Evolutionary conservation across 140 eudicot species (phyloP).

Genomic region (Anethum foeniculum): DNA sequence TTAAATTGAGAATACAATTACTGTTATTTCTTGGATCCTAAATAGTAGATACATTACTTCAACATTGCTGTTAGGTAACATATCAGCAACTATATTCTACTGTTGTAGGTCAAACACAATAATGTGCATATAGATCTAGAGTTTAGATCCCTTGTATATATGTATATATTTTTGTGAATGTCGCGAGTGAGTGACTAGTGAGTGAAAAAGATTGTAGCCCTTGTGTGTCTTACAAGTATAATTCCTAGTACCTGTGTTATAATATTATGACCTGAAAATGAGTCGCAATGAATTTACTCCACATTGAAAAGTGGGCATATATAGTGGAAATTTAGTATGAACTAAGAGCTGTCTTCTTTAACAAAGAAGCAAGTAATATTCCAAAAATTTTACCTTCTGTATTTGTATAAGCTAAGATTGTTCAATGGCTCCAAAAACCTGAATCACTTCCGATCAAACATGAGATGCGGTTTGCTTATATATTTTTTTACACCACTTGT

Average conservation of each 20-base stretch:
- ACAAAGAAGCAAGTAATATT: not conserved
- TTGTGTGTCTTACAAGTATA: not conserved
- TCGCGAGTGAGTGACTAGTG: not conserved
- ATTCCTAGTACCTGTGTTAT: not conserved
- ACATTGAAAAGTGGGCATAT: not conserved
- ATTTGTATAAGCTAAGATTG: not conserved
- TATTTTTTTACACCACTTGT: not conserved
- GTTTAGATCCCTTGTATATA: not conserved
- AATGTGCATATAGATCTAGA: not conserved
- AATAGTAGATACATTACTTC: not conserved
- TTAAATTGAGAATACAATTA: not conserved
- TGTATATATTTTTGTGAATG: not conserved
- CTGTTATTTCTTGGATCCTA: not conserved
- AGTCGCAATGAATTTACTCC: not conserved
- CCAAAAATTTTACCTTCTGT: not conserved
- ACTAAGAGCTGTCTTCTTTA: not conserved
- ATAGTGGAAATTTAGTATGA: not conserved
- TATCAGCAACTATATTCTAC: not conserved
- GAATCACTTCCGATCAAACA: not conserved
- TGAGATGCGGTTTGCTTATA: conserved; percentile 2
- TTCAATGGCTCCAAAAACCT: not conserved
- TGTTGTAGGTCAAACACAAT: not conserved
- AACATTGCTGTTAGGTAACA: not conserved
- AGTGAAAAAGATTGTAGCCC: not conserved
- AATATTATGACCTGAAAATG: not conserved